A percentile compares a stretch with the other conserved stretches of the same genome.
Evolutionary conservation across 1,139 yeast species (phyloP).

Genomic region (Yamadazyma atmosphaerica): DNA sequence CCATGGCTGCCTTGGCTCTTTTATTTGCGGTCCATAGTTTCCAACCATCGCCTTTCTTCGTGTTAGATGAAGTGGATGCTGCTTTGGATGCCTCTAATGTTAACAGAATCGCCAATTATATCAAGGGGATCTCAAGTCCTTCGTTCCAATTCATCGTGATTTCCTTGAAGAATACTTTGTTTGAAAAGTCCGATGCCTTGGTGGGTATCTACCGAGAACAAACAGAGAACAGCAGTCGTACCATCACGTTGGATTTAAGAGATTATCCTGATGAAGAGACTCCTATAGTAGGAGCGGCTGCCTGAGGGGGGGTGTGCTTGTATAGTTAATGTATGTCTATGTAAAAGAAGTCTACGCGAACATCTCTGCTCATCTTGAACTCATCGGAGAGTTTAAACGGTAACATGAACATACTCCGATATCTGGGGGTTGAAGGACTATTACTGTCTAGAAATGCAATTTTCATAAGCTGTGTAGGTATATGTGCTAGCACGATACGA

Average conservation of each 20-base stretch:
- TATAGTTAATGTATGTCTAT: neutral
- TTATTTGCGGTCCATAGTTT: conserved; percentile 87
- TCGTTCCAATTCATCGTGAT: conserved; percentile 91
- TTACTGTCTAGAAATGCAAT: neutral
- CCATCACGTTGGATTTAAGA: conserved; percentile 72
- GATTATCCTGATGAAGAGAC: conserved; percentile 52
- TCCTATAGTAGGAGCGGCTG: conserved; percentile 15
- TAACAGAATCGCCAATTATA: conserved; percentile 78
- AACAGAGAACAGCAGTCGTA: conserved; percentile 68
- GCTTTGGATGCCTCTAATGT: conserved; percentile 93
- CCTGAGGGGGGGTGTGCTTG: neutral
- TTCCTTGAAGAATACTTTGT: conserved; percentile 82
- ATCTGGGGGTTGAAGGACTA: neutral
- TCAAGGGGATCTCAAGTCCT: conserved; percentile 72
- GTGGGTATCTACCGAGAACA: conserved; percentile 95
- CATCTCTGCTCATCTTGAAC: too few species aligned
- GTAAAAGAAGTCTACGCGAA: too few species aligned
- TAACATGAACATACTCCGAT: neutral
- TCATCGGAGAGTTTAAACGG: too few species aligned
- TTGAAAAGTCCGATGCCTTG: conserved; percentile 84
- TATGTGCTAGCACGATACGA: too few species aligned
- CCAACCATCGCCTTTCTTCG: conserved; percentile 95
- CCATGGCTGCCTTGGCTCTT: conserved; percentile 93
- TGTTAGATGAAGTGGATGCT: conserved; percentile 95
- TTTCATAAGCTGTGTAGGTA: too few species aligned